Evolutionary conservation across 2,329 filamentous ascomycete genomes (phyloP).

Genomic region (Fusarium albidum): DNA sequence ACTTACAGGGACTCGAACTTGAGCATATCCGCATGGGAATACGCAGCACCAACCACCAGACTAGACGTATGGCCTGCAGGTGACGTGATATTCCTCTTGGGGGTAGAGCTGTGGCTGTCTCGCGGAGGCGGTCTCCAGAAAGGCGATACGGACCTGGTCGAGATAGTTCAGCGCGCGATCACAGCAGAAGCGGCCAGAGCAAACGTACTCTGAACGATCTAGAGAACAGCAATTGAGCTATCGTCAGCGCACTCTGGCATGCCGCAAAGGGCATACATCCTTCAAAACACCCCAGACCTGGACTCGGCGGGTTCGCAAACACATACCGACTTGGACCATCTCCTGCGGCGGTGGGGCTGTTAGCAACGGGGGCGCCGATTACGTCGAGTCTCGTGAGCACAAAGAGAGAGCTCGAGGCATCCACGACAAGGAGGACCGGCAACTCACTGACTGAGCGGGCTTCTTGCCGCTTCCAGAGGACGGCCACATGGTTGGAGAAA

Average conservation of each 20-base stretch:
- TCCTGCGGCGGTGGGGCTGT: slow-evolving; percentile 71
- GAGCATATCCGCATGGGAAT: slow-evolving; percentile 94
- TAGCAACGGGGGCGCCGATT: slow-evolving; percentile 42
- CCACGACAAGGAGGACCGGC: slow-evolving; percentile 20
- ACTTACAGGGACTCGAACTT: slow-evolving; percentile 83
- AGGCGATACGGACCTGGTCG: slow-evolving; percentile 77
- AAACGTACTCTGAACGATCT: slow-evolving; percentile 71
- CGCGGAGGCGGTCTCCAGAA: slow-evolving; percentile 79
- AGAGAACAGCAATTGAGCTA: slow-evolving; percentile 32
- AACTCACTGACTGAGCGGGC: slow-evolving; percentile 73
- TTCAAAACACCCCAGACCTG: slow-evolving; percentile 7
- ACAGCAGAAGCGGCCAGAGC: slow-evolving; percentile 7
- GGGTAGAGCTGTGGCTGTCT: slow-evolving; percentile 51
- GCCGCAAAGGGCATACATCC: slow-evolving; percentile 19
- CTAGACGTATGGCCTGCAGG: slow-evolving; percentile 63
- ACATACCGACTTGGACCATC: slow-evolving; percentile 99
- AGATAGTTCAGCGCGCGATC: slow-evolving; percentile 40
- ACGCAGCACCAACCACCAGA: slow-evolving; percentile 90
- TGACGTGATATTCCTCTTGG: slow-evolving; percentile 57
- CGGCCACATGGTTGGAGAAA: slow-evolving; percentile 64
- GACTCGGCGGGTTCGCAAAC: slow-evolving; percentile 15
- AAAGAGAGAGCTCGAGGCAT: slow-evolving; percentile 14
- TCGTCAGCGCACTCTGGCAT: slow-evolving; percentile 36
- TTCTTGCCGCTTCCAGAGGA: slow-evolving; percentile 75
- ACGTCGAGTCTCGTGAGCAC: slow-evolving; percentile 36